Base-by-base conservation (phyloP, 1,284 basidiomycete genomes). In the Rhodotorula sp. region DNA sequence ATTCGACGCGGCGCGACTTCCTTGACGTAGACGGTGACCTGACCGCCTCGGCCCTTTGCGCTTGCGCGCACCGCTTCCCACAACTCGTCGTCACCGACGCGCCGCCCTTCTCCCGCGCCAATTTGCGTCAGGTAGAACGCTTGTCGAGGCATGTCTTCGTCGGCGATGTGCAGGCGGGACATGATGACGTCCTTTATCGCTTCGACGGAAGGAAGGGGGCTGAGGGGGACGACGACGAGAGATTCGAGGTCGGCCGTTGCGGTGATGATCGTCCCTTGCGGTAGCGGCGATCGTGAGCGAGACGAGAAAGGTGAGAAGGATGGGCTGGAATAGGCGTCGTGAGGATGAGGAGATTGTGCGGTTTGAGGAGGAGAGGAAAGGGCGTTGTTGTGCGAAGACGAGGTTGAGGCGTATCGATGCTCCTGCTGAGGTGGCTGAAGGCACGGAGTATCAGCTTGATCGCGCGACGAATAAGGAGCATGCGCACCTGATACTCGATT, bases 71-170 rank as follows among this genome's bases (percentile, higher is more conserved):
- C 92, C n/a, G 92, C 82, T 24, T 86, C 84, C 74, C 89, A 85
- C 7, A 95, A 81, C 67, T 83, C 82, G 30, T 90, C 87, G 72
- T 89, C 86, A 6, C 84, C 81, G 37, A 94, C 80, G 8, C 90
- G 86, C 22, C 87, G 86, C 7, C 89, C 87, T 59, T 89, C 88
- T 74, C 84, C 87, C 37, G 86, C 85, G 63, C 89, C 90, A 74
- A 94, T 88, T 79, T 92, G 89, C 0, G 92, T 94, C 59, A 87
- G 87, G 82, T 90, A 92, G 64, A 95, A 88, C n/a, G 88, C 86
- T 77, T 88, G 88, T 37, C 84, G 86, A 7, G 84, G 79, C 77
- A 89, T 87, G 72, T 92, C 90, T 74, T 92, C 91, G 71, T 94
- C 92, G 40, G 85, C 84, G 64, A 95, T 91, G 76, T 88, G 87